Evolutionary conservation across 192 early-diverging fungal species (phyloP).

Genomic region (Dissophora ornata): DNA sequence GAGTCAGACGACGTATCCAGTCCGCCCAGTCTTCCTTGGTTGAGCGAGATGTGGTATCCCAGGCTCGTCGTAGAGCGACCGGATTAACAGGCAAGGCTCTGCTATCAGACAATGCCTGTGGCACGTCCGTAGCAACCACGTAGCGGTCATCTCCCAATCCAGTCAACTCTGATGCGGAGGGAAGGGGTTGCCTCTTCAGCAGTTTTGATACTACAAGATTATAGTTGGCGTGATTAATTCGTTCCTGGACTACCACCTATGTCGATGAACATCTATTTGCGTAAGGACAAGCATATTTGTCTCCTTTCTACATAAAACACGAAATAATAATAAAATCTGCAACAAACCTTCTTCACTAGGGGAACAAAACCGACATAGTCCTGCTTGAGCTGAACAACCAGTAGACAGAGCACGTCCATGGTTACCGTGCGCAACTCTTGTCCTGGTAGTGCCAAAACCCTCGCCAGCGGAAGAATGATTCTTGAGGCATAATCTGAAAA

Average conservation of each 20-base stretch:
- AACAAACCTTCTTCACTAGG: conserved; percentile 79
- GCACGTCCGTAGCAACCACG: conserved; percentile 62
- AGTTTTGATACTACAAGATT: conserved; percentile 76
- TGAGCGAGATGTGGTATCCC: conserved; percentile 87
- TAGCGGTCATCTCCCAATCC: conserved; percentile 48
- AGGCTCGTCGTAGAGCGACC: conserved; percentile 81
- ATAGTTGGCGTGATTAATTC: conserved; percentile 79
- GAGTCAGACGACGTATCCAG: conserved; percentile 91
- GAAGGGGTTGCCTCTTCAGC: conserved; percentile 80
- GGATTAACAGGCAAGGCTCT: conserved; percentile 89
- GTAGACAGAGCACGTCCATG: conserved; percentile 84
- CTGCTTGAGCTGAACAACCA: conserved; percentile 84
- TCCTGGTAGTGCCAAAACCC: conserved; percentile 68
- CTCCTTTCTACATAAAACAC: no score
- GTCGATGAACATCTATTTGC: no score
- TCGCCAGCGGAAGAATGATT: conserved; percentile 85
- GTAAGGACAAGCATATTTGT: no score
- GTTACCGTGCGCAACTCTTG: conserved; percentile 67
- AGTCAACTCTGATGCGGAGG: conserved; percentile 42
- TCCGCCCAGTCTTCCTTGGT: conserved; percentile 94
- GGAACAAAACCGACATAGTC: conserved; percentile 91
- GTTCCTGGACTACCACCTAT: conserved; percentile 64
- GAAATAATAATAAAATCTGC: no score
- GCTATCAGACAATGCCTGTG: conserved; percentile 63
- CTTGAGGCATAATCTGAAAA: conserved; percentile 88